These are phyloP conservation scores for Hemisphaericaspora xylanilytica DNA, from an alignment of 1,139 yeast species.

Conservation along the genomic window DNA sequence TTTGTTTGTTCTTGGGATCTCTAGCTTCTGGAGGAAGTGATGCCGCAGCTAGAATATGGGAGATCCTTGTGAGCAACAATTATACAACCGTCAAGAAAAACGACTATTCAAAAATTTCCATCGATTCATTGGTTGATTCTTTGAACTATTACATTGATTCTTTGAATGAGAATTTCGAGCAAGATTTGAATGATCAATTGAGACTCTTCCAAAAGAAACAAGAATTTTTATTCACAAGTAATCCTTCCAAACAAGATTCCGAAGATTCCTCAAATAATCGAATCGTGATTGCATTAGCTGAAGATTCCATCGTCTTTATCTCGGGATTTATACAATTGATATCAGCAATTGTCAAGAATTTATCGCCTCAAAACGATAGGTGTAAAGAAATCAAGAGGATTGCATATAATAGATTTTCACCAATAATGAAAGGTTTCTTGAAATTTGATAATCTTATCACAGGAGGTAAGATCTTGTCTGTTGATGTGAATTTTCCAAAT, in stretches of 20 bases:
- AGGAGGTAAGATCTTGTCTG: conserved; percentile 18
- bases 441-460: conserved; percentile 41
- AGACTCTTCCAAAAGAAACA: conserved; percentile 35
- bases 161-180: conserved; percentile 43
- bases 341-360: conserved; percentile 34
- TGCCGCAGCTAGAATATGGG: conserved; percentile 45
- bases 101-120: conserved; percentile 50
- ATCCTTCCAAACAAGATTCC: conserved; percentile 15
- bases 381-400: conserved; percentile 29
- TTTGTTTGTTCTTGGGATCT: conserved; percentile 74
- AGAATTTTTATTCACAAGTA: conserved; percentile 34
- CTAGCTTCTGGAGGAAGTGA: conserved; percentile 61
- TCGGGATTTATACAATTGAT: conserved; percentile 61
- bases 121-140: conserved; percentile 58
- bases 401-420: conserved; percentile 35
- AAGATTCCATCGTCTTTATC: conserved; percentile 75
- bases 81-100: conserved; percentile 30
- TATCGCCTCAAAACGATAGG: conserved; percentile 23
- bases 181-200: conserved; percentile 32
- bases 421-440: conserved; percentile 36
- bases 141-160: conserved; percentile 55
- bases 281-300: conserved; percentile 59
- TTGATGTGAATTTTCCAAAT: conserved; percentile 16
- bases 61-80: conserved; percentile 33
- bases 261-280: conserved; percentile 18